Percentiles rank a stretch among this genome's conserved stretches.
phyloP scores from a whole-genome alignment of 805 yeast genomes.

The Yarrowia deformans region DNA sequence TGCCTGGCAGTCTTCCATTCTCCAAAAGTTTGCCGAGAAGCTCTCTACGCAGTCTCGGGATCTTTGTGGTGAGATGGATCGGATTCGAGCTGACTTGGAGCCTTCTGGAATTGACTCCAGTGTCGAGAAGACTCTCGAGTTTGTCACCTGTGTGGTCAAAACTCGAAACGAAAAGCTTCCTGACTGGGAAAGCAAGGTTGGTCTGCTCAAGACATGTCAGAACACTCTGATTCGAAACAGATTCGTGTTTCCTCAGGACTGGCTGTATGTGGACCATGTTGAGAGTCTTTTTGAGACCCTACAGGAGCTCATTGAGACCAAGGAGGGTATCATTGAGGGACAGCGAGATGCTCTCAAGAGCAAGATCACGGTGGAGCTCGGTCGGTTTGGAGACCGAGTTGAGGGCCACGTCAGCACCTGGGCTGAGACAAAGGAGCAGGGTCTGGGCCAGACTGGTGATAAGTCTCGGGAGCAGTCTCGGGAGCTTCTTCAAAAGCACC shows the following conservation, averaged over 20 bases:
- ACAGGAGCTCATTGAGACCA: conserved; percentile 51
- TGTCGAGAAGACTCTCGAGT: conserved; percentile 51
- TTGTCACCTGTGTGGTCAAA: conserved; percentile 54
- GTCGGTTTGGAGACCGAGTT: conserved; percentile 51
- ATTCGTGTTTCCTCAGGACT: conserved; percentile 58
- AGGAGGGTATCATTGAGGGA: conserved; percentile 53
- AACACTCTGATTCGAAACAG: conserved; percentile 55
- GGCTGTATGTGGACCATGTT: conserved; percentile 71
- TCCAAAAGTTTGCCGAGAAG: conserved; percentile 53
- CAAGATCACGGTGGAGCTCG: conserved; percentile 54
- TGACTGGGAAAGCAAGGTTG: conserved; percentile 45
- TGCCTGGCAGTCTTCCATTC: conserved; percentile 60
- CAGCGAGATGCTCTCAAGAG: conserved; percentile 56
- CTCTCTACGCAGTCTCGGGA: conserved; percentile 50
- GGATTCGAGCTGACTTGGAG: conserved; percentile 54
- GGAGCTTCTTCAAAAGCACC: conserved; percentile 55
- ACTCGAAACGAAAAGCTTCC: conserved; percentile 45
- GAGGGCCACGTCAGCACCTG: conserved; percentile 54
- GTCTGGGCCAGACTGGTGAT: conserved; percentile 46
- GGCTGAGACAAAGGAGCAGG: conserved; percentile 48
- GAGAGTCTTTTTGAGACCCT: conserved; percentile 58
- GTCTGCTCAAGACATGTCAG: conserved; percentile 53
- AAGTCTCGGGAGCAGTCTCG: conserved; percentile 56
- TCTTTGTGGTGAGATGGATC: conserved; percentile 50
- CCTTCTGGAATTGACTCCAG: conserved; percentile 51